phyloP scores from a whole-genome alignment of 2,329 filamentous ascomycete genomes.

The Podosphaera xanthii region DNA sequence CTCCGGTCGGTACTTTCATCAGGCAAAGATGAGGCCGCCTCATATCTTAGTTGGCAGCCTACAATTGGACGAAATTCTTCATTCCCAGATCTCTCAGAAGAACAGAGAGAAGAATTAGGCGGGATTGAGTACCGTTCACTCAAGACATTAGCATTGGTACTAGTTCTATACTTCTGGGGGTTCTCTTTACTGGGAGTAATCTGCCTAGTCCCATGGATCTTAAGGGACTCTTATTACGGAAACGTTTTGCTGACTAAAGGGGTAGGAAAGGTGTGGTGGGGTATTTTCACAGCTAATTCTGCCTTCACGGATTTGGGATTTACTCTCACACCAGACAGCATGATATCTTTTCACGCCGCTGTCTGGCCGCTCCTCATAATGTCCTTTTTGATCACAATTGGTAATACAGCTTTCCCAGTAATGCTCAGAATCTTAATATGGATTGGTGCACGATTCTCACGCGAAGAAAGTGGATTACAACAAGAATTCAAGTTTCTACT shows the following conservation, averaged over 20 bases:
- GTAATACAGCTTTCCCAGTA: constrained; percentile 86
- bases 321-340: constrained; percentile 78
- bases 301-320: constrained; percentile 92
- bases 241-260: constrained; percentile 36
- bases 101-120: constrained; percentile 82
- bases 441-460: constrained; percentile 44
- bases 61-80: constrained; percentile 85
- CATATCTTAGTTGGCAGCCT: constrained; percentile 84
- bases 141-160: constrained; percentile 59
- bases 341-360: constrained; percentile 67
- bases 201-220: constrained; percentile 61
- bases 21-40: constrained; percentile 38
- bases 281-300: constrained; percentile 67
- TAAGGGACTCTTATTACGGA: constrained; percentile 37
- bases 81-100: constrained; percentile 69
- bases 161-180: constrained; percentile 59
- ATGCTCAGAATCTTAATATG: constrained; percentile 90
- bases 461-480: constrained; percentile 47
- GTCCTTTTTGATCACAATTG: constrained; percentile 75
- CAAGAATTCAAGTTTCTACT: constrained; percentile 80
- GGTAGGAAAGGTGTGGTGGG: constrained; percentile 65
- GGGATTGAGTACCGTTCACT: constrained; percentile 90
- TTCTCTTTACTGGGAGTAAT: constrained; percentile 60
- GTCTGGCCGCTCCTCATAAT: constrained; percentile 54
- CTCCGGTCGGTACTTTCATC: constrained; percentile 24